phyloP scores from a whole-genome alignment of 768 basidiomycete genomes.

The Xerocomellus intermedius region DNA sequence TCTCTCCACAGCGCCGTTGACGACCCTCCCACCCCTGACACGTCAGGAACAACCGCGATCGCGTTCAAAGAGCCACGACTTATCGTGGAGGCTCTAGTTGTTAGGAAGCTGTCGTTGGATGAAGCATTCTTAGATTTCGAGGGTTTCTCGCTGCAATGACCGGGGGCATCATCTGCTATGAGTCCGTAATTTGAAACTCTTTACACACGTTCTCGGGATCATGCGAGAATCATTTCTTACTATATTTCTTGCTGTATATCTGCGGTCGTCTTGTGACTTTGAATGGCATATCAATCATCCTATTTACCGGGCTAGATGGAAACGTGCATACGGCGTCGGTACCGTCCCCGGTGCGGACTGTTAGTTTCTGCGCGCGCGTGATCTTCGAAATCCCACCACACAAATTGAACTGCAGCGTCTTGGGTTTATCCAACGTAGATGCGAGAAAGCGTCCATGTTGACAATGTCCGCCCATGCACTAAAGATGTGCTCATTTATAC shows the following conservation, averaged over 20 bases:
- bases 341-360: too few relatives aligned
- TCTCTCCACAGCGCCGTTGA: constrained; percentile 34
- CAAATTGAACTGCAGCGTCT: too few relatives aligned
- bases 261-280: background rate
- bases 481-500: background rate
- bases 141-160: constrained; percentile 43
- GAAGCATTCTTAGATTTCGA: constrained; percentile 78
- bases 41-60: background rate
- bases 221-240: background rate
- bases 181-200: background rate
- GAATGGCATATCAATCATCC: background rate
- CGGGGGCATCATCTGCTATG: background rate
- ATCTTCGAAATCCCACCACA: too few relatives aligned
- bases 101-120: constrained; percentile 71
- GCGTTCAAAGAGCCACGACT: constrained; percentile 44
- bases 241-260: background rate
- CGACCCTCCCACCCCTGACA: constrained; percentile 12
- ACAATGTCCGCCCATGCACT: background rate
- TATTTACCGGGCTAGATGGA: background rate
- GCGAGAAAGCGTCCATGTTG: background rate
- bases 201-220: background rate
- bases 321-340: too few relatives aligned
- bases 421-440: background rate
- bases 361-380: too few relatives aligned
- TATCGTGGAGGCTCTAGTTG: constrained; percentile 79